phyloP scores from a whole-genome alignment of 805 yeast species.

The Zygoascus ofunaensis region DNA sequence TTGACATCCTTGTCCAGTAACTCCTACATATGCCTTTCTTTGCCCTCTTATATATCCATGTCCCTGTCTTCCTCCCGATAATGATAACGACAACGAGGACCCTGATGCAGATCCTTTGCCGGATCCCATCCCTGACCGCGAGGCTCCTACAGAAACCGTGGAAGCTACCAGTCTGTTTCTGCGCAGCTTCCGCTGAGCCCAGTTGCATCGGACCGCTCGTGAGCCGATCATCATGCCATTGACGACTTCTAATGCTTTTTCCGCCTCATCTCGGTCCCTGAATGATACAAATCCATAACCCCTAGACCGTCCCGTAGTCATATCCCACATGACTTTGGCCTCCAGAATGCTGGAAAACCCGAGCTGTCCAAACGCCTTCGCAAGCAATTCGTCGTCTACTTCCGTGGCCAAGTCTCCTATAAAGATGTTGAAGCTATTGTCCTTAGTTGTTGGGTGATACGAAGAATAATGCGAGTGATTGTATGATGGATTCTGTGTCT shows the following conservation, averaged over 20 bases:
- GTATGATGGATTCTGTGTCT: too few species aligned
- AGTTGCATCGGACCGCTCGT: conserved; percentile 71
- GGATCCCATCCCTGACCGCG: too few species aligned
- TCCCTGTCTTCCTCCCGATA: neutral
- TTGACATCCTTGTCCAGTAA: too few species aligned
- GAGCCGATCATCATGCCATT: conserved; percentile 66
- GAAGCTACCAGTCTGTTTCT: too few species aligned
- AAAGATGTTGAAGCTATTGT: conserved; percentile 56
- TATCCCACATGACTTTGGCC: conserved; percentile 96
- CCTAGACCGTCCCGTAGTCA: conserved; percentile 84
- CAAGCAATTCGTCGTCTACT: conserved; percentile 67
- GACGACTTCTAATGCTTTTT: conserved; percentile 60
- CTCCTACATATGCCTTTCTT: too few species aligned
- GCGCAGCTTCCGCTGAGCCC: conserved; percentile 69
- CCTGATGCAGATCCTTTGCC: conserved; percentile 4
- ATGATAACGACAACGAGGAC: conserved; percentile 8
- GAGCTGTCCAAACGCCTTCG: conserved; percentile 46
- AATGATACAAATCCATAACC: conserved; percentile 90
- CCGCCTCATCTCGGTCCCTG: conserved; percentile 57
- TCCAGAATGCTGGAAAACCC: conserved; percentile 51
- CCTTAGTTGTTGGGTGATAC: conserved; percentile 38
- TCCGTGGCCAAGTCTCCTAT: conserved; percentile 82
- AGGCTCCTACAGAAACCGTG: too few species aligned
- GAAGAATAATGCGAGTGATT: too few species aligned
- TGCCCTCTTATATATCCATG: too few species aligned